Base-by-base conservation (phyloP, 306 rosid genomes). In the Luffa aegyptiaca region DNA sequence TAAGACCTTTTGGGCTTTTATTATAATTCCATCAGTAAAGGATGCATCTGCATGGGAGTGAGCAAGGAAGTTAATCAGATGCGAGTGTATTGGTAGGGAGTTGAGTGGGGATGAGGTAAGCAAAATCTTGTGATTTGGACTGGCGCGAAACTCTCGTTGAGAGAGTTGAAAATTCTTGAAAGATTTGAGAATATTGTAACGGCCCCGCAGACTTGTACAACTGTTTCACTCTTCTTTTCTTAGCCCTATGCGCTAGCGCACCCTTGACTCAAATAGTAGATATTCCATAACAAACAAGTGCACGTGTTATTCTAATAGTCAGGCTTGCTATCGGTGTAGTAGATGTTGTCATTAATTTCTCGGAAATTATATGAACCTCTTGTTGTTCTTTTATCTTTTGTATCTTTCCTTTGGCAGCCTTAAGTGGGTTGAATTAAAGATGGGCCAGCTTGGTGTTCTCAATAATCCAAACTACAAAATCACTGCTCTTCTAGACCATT, bases 361-460 rank as follows among this genome's bases (percentile, higher is more conserved):
- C 39, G 73, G 73, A 36, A 71, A 26, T 71, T 20, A 36, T 72
- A 20, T 31, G 77, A 72, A 48, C 58, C 58, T 72, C 13, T 13
- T 72, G 57, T 46, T 33, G 37, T 21, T 31, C 68, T 33, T 63
- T 33, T 63, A 31, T 35, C 44, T 63, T 63, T 35, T 33, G 69
- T 64, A 64, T 8, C 57, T 31, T 46, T 72, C 36, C 57, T 82
- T 58, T 7, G 82, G 86, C 92, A 95, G 99, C 88, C 90, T 93
- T 87, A 95, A 91, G 83, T 89, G 97, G 99, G 93, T 95, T 86
- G 89, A 83, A 70, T 81, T 95, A 84, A 95, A 93, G 90, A 95
- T 95, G 98, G 92, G 87, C 53, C 97, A 95, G 84, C 97, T 95
- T 42, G 97, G 99, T 42, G 99, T 93, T 79, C 88, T 95, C 77